A percentile compares a stretch with the other conserved stretches of the same genome.
phyloP scores from a whole-genome alignment of 2,329 filamentous ascomycete species.

The Seiridium cupressi region DNA sequence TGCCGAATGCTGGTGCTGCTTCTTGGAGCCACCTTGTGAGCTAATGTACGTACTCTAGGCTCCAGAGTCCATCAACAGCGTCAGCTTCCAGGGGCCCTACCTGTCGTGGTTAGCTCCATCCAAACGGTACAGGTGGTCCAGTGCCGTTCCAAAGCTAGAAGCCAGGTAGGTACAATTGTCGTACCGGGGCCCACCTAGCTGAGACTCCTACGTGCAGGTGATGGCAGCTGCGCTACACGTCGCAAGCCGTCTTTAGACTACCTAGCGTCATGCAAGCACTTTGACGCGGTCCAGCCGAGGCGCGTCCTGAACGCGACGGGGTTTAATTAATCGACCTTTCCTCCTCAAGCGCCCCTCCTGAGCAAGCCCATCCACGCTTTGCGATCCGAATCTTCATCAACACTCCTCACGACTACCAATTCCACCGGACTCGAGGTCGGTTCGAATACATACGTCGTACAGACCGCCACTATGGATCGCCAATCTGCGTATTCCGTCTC shows the following conservation, averaged over 20 bases:
- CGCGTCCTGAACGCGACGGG: background rate
- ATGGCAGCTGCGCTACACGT: background rate
- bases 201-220: too few relatives aligned
- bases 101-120: background rate
- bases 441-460: background rate
- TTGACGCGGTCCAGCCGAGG: background rate
- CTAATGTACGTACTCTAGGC: background rate
- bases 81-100: background rate
- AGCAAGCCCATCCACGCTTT: background rate
- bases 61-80: background rate
- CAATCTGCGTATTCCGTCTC: conserved; percentile 84
- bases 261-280: background rate
- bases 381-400: background rate
- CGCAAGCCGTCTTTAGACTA: background rate
- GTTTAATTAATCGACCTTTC: background rate
- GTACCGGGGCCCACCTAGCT: too few relatives aligned
- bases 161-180: too few relatives aligned
- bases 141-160: too few relatives aligned
- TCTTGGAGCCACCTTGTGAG: conserved; percentile 2
- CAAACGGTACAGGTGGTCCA: background rate
- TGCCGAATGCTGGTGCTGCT: background rate
- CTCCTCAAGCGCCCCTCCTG: background rate
- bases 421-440: background rate
- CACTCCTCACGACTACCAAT: background rate
- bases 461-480: conserved; percentile 66